A percentile compares a stretch with the other conserved stretches of the same genome.
Conservation (phyloP, 805 yeast genomes). For the Hanseniaspora taiwanica region DNA sequence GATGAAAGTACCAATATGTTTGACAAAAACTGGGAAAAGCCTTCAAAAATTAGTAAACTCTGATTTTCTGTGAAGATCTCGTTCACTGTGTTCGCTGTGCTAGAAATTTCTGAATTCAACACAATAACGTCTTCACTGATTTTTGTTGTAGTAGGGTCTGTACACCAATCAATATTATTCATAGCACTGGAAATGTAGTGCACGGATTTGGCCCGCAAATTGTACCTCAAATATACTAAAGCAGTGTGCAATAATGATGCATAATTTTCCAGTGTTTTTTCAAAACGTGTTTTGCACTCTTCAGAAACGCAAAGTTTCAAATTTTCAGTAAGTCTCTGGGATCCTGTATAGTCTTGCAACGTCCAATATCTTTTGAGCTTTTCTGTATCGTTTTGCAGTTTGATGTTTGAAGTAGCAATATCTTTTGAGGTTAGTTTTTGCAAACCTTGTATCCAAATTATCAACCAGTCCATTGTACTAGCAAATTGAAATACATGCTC, state of each 20-base stretch:
- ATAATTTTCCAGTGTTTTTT: conserved; percentile 11
- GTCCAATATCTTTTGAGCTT: conserved; percentile 26
- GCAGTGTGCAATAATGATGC: conserved; percentile 10
- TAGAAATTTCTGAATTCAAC: conserved; percentile 16
- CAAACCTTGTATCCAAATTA: conserved; percentile 8
- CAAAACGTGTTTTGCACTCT: conserved; percentile 11
- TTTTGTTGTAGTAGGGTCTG: conserved; percentile 20
- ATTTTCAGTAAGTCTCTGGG: conserved; percentile 9
- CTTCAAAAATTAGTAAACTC: conserved; percentile 14
- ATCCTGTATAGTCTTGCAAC: conserved; percentile 25
- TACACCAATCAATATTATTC: conserved; percentile 17
- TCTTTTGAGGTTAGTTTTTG: no score
- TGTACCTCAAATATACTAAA: conserved; percentile 18
- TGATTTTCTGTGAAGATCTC: conserved; percentile 12
- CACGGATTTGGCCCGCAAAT: conserved; percentile 18
- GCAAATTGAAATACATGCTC: conserved; percentile 28
- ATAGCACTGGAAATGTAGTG: conserved; percentile 18
- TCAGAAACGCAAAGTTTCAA: conserved; percentile 13
- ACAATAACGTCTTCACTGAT: conserved; percentile 17
- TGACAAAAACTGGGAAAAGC: conserved; percentile 15
- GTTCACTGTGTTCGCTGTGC: conserved; percentile 16
- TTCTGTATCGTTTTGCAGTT: conserved; percentile 15
- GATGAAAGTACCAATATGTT: conserved; percentile 16
- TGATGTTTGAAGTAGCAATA: no score
- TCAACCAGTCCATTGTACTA: conserved; percentile 27